A percentile compares a stretch with the other conserved stretches of the same genome.
These are phyloP conservation scores for Areca catechu DNA, from an alignment of 176 grass and related monocot species.

Conservation along the genomic window DNA sequence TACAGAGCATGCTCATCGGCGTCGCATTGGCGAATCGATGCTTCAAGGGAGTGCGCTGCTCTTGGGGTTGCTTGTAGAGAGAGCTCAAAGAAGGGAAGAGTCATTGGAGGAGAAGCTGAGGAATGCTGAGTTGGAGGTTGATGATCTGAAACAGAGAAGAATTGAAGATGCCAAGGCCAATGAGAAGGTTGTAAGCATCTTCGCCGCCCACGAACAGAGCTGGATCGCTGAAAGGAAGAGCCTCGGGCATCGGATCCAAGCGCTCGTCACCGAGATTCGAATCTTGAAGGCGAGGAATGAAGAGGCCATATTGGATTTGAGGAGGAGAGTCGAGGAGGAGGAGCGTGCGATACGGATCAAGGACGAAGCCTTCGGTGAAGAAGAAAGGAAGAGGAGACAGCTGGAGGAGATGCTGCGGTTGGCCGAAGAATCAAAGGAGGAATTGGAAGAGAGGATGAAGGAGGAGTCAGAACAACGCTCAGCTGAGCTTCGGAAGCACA, in stretches of 20 bases:
- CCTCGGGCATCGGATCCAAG: slow-evolving; percentile 56
- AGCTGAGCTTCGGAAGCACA: slow-evolving; percentile 58
- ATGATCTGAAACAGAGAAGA: slow-evolving; percentile 35
- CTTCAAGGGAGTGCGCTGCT: slow-evolving; percentile 26
- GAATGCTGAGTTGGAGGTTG: slow-evolving; percentile 26
- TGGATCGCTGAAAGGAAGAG: slow-evolving; percentile 50
- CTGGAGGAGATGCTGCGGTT: slow-evolving; percentile 32
- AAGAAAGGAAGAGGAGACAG: slow-evolving; percentile 20
- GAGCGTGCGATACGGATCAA: slow-evolving; percentile 15
- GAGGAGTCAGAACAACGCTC: slow-evolving; percentile 35
- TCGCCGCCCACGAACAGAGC: slow-evolving; percentile 57
- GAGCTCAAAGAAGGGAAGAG: slow-evolving; percentile 2
- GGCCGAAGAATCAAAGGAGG: slow-evolving; percentile 23
- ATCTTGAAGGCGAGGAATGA: slow-evolving; percentile 33
- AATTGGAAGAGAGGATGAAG: slow-evolving; percentile 25
- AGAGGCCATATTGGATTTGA: slow-evolving; percentile 24
- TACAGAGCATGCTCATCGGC: slow-evolving; percentile 27
- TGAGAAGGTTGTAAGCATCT: slow-evolving; percentile 76
- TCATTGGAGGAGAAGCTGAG: slow-evolving; percentile 30
- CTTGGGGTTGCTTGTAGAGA: slow-evolving; percentile 24
- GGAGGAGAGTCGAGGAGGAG: slow-evolving; percentile 42
- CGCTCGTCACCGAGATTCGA: slow-evolving; percentile 38
- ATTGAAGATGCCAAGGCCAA: slow-evolving; percentile 71
- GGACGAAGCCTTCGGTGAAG: slow-evolving; percentile 41
- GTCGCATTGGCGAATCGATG: slow-evolving; percentile 20